phyloP scores from a whole-genome alignment of 1,284 basidiomycete species.

The Leucoagaricus sp. region DNA sequence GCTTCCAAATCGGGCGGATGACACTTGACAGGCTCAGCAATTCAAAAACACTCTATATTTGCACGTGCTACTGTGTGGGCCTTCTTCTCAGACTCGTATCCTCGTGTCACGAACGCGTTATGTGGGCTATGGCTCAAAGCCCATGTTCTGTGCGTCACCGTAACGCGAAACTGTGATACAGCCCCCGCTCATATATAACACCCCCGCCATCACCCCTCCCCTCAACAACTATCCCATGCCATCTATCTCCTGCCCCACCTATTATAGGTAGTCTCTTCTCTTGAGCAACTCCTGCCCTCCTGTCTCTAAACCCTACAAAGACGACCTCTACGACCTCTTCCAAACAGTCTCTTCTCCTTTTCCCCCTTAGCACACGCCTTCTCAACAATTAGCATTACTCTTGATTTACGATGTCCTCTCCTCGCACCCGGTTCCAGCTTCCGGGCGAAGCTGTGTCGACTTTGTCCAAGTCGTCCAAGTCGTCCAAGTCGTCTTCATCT shows the following conservation, averaged over 20 bases:
- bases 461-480: not conserved
- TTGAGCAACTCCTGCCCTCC: not conserved
- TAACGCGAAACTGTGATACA: not conserved
- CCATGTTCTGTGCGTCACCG: not conserved
- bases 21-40: no score
- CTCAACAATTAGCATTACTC: not conserved
- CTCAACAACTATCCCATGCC: no score
- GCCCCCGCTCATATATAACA: not conserved
- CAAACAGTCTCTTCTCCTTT: not conserved
- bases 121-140: not conserved
- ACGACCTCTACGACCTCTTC: not conserved
- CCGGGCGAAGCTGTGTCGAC: not conserved
- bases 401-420: not conserved
- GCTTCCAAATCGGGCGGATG: no score
- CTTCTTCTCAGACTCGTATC: no score
- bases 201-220: no score
- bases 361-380: not conserved
- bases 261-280: no score
- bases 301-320: not conserved
- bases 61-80: no score
- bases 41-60: no score
- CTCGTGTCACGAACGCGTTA: not conserved
- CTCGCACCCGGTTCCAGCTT: not conserved
- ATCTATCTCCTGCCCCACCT: no score
- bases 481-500: not conserved